Base-by-base conservation (phyloP, 208 protist genomes). In the Porcisia deanei region DNA sequence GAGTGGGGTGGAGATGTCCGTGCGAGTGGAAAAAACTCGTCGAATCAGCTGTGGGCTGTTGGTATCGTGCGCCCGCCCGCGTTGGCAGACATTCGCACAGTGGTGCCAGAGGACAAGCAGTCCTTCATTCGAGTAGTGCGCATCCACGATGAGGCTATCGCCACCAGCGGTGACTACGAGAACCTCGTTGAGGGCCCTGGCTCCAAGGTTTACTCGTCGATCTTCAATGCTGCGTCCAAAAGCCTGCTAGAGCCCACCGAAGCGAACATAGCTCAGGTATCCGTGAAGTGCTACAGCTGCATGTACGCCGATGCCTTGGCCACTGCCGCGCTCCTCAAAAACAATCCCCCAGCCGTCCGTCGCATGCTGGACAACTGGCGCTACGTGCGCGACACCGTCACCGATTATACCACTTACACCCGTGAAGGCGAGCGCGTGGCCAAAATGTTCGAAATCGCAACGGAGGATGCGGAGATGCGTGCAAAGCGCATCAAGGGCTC, bases 231-330 rank as follows among this genome's bases (percentile, higher is more conserved):
- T 49, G 52, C 76, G 34, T 75, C 82, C 53, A 81, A 82, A 69
- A 80, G 64, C 67, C 80, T 88, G 34, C 67, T 88, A 25, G 75
- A 82, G 77, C 82, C 82, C n/a, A 82, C 73, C 47, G 79, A 87
- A 68, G 76, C 45, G 34, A 70, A 85, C 78, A 76, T 95, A 8
- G 73, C 91, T 6, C 91, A 95, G 81, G 89, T 89, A 25, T 85
- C 83, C 61, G 82, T 95, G 57, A 90, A 91, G 79, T 89, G 87
- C 80, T 89, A 87, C 80, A 93, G 85, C 83, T 90, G 87, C 79
- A 95, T 95, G 88, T 93, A 91, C 84, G 91, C 91, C 52, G 91
- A 95, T 73, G 91, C 91, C 53, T 82, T 95, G 63, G 87, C 91
- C 25, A 95, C 91, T 43, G 91, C 88, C 16, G 69, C 80, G 25